Percentiles rank a stretch among this genome's conserved stretches.
These are phyloP conservation scores for Entomortierella beljakovae DNA, from an alignment of 192 early-diverging fungal species.

Conservation along the genomic window DNA sequence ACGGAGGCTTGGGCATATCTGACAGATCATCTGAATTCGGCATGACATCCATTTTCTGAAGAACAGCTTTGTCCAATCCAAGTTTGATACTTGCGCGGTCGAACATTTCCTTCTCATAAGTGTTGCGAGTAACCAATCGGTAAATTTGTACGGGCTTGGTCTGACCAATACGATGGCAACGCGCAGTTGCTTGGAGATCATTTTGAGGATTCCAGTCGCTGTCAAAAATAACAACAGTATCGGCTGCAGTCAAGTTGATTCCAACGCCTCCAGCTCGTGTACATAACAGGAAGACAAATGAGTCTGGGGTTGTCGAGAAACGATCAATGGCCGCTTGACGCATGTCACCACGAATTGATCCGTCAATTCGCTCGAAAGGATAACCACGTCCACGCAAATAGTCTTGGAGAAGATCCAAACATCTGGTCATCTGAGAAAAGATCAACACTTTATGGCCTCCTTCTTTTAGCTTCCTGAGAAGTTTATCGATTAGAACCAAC, in stretches of 20 bases:
- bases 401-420: conserved; percentile 86
- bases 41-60: conserved; percentile 81
- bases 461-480: conserved; percentile 77
- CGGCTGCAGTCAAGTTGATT: conserved; percentile 90
- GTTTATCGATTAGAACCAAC: conserved; percentile 86
- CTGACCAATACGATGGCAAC: conserved; percentile 91
- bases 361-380: conserved; percentile 87
- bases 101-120: conserved; percentile 94
- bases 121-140: conserved; percentile 84
- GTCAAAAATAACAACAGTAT: conserved; percentile 91
- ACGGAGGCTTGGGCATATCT: conserved; percentile 60
- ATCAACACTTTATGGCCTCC: conserved; percentile 90
- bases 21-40: conserved; percentile 59
- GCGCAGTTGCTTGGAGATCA: conserved; percentile 88
- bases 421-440: conserved; percentile 90
- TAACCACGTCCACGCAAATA: conserved; percentile 82
- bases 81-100: conserved; percentile 91
- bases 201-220: conserved; percentile 94
- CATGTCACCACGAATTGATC: conserved; percentile 80
- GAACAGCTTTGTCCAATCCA: conserved; percentile 84
- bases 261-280: conserved; percentile 90
- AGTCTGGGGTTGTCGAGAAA: conserved; percentile 80
- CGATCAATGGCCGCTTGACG: conserved; percentile 91
- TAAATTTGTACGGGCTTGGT: conserved; percentile 85
- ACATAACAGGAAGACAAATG: conserved; percentile 90